Conservation (phyloP, 768 basidiomycete genomes). For the Pisolithus orientalis region DNA sequence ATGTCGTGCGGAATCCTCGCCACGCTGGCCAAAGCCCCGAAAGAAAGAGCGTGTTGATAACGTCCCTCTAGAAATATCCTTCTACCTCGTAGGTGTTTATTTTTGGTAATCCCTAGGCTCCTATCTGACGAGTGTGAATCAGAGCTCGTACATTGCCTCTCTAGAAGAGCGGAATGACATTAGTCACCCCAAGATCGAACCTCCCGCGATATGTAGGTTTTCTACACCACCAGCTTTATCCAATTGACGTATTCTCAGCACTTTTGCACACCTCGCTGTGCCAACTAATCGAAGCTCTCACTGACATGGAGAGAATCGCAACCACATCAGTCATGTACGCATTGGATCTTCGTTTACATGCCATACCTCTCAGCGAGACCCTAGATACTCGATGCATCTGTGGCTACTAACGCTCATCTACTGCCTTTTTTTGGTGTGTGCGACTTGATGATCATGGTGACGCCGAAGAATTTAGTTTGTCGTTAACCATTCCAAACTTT, state of each 20-base stretch:
- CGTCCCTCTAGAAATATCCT: slow-evolving; percentile 60
- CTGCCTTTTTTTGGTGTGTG: slow-evolving; percentile 48
- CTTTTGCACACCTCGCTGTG: slow-evolving; percentile 42
- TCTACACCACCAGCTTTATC: not conserved
- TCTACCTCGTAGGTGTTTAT: slow-evolving; percentile 51
- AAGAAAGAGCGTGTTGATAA: slow-evolving; percentile 53
- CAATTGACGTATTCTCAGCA: slow-evolving; percentile 26
- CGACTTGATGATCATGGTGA: not conserved
- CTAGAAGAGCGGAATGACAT: slow-evolving; percentile 38
- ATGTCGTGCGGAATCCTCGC: slow-evolving; percentile 35
- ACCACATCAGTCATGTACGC: slow-evolving; percentile 44
- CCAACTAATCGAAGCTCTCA: slow-evolving; percentile 56
- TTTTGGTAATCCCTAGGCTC: no score
- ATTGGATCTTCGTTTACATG: not conserved
- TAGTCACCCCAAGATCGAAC: slow-evolving; percentile 31
- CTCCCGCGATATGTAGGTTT: slow-evolving; percentile 51
- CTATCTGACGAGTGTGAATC: not conserved
- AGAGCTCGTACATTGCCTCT: slow-evolving; percentile 64
- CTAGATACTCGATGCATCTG: slow-evolving; percentile 59
- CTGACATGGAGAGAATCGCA: slow-evolving; percentile 65
- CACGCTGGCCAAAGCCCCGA: slow-evolving; percentile 49
- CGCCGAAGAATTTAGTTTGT: not conserved
- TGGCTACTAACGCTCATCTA: slow-evolving; percentile 61
- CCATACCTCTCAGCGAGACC: not conserved
- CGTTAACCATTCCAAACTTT: slow-evolving; percentile 60